These are phyloP conservation scores for Fusarium mundagurra DNA, from an alignment of 2,329 filamentous ascomycete species.

Conservation along the genomic window DNA sequence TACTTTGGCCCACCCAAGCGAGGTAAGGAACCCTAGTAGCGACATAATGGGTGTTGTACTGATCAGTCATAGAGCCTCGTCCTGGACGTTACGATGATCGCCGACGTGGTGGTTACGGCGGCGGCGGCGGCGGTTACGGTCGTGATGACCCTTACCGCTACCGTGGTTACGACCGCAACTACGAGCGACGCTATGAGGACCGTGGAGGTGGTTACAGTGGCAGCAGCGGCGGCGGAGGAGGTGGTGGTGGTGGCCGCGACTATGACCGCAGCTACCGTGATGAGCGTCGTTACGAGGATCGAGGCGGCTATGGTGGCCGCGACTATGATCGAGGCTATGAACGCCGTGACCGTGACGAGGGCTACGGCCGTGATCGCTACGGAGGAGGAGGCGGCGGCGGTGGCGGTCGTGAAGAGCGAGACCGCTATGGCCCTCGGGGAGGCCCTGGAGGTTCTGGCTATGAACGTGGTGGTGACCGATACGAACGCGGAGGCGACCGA, in stretches of 20 bases:
- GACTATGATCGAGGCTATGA: conserved; percentile 68
- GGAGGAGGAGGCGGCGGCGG: conserved; percentile 43
- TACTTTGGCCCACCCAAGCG: conserved; percentile 99
- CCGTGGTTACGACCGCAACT: conserved; percentile 56
- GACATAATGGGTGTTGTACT: conserved; percentile 6
- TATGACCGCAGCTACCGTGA: conserved; percentile 63
- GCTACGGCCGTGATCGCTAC: conserved; percentile 52
- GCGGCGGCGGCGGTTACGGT: conserved; percentile 55
- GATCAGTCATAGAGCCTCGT: conserved; percentile 48
- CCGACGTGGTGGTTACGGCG: conserved; percentile 67
- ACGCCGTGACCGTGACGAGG: conserved; percentile 56
- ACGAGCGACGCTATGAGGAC: conserved; percentile 59
- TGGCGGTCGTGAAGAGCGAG: conserved; percentile 57
- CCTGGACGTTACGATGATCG: conserved; percentile 66
- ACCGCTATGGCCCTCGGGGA: conserved; percentile 52
- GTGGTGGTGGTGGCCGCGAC: conserved; percentile 47
- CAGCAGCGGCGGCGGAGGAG: conserved; percentile 49
- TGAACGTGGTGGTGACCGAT: conserved; percentile 55
- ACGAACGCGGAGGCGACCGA: conserved; percentile 58
- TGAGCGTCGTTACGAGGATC: conserved; percentile 59
- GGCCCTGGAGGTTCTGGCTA: conserved; percentile 56
- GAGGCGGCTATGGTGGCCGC: conserved; percentile 59
- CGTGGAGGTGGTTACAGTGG: conserved; percentile 55
- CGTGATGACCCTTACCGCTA: conserved; percentile 69
- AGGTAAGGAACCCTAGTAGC: conserved; percentile 67